A percentile compares a stretch with the other conserved stretches of the same genome.
phyloP scores from a whole-genome alignment of 2,329 filamentous ascomycete genomes.

The Fusarium sp. region DNA sequence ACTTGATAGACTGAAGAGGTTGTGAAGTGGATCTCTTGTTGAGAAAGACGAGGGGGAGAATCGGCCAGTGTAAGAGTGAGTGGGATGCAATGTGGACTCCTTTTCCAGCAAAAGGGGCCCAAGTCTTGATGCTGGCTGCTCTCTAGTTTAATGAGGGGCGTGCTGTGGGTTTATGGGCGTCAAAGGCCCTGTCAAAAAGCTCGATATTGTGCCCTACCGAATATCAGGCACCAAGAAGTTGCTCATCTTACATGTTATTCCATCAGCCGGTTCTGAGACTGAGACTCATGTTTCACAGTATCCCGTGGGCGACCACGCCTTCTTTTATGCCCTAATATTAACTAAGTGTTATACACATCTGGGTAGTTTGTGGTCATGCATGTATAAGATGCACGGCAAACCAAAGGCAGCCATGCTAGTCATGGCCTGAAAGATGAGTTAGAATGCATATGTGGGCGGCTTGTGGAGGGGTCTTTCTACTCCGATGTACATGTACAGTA shows the following conservation, averaged over 20 bases:
- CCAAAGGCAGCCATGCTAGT: conserved; percentile 5
- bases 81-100: conserved; percentile 37
- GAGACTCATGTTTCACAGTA: conserved; percentile 33
- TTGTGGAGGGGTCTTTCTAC: conserved; percentile 31
- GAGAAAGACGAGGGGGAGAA: conserved; percentile 24
- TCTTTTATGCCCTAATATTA: conserved; percentile 8
- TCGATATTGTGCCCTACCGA: conserved; percentile 32
- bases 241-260: conserved; percentile 4
- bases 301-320: background rate
- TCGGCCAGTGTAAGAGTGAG: conserved; percentile 37
- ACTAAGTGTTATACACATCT: background rate
- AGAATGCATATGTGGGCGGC: conserved; percentile 28
- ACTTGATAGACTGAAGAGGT: conserved; percentile 27
- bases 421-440: conserved; percentile 37
- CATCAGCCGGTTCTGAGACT: conserved; percentile 21
- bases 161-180: conserved; percentile 31
- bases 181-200: conserved; percentile 21
- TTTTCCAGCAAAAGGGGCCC: conserved; percentile 36
- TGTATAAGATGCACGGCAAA: conserved; percentile 6
- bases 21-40: conserved; percentile 27
- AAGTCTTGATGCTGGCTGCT: conserved; percentile 31
- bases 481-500: conserved; percentile 14
- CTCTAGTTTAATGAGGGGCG: conserved; percentile 38
- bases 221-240: conserved; percentile 31
- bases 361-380: conserved; percentile 9